Conservation (phyloP, 148 eudicot species). For the Dianthus caryophyllus region DNA sequence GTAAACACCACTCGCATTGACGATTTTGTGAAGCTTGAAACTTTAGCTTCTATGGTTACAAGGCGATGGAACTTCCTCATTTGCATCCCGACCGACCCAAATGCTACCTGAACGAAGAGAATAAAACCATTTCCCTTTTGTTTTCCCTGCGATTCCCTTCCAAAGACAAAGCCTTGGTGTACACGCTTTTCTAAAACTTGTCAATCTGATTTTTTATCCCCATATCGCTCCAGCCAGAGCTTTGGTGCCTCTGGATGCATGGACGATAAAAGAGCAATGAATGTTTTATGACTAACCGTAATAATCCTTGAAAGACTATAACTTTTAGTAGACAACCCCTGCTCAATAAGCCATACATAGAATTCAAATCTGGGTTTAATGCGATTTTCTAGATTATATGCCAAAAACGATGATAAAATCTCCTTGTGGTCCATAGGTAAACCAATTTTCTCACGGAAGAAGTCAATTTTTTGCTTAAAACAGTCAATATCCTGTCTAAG, state of each 20-base stretch:
- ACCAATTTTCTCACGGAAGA: no score
- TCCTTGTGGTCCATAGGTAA: conserved; percentile 41
- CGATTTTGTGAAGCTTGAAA: no score
- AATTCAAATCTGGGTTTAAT: conserved; percentile 64
- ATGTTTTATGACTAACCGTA: no score
- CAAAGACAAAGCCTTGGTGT: neutral
- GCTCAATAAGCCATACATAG: conserved; percentile 52
- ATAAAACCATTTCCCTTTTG: neutral
- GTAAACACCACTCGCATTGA: no score
- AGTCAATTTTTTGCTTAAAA: no score
- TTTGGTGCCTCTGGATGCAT: no score
- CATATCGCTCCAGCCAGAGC: conserved; percentile 34
- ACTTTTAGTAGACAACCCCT: conserved; percentile 37
- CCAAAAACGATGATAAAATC: conserved; percentile 51
- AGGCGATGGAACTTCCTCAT: no score
- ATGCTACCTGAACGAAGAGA: no score
- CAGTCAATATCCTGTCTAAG: no score
- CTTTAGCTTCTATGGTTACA: no score
- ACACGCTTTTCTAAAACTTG: neutral
- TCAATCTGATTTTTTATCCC: neutral
- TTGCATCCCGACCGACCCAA: neutral
- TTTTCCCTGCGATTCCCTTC: neutral
- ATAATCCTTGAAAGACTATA: conserved; percentile 47
- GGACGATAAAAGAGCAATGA: no score
- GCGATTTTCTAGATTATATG: conserved; percentile 60